Evolutionary conservation across 2,329 filamentous ascomycete genomes (phyloP), one percentile per base, ranked within the genome.

Genomic region (Nemania diffusa): DNA sequence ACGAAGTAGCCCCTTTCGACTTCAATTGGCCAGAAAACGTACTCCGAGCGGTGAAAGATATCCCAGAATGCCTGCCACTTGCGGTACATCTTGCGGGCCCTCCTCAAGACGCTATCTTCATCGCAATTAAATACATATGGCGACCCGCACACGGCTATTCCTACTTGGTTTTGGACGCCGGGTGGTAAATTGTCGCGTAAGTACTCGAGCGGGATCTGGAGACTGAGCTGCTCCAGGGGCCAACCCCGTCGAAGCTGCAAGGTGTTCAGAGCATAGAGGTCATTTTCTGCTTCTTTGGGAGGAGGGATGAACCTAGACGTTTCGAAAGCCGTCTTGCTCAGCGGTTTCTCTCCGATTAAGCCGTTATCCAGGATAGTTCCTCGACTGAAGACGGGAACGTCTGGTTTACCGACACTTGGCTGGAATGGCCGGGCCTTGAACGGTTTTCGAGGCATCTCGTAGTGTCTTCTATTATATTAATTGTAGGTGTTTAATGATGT

Each of bases 21-120:
- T 8, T 71, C 37, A 9, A 70, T 69, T 22, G 65, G 68, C 69
- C 68, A 71, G 40, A 70, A 50, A 5, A 68, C 42, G 27, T 65
- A 71, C 22, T 70, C 60, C 5, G 59, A 48, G 1, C 2, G n/a
- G 11, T 37, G 63, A 22, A 67, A 52, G 5, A 34, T 37, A 34
- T 50, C 22, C 59, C 60, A 68, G 48, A 68, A 69, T 1, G 24
- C 29, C 3, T n/a, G n/a, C 44, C 52, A 56, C 20, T 22, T 40
- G 1, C 15, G 1, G 29, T 64, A 65, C 17, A 29, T n/a, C 26
- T 64, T 51, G 5, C 15, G 11, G 20, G 58, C 56, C 17, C 57
- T 46, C 22, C 29, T 29, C 3, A 6, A 6, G 3, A 66, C 40
- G 15, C 64, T n/a, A 2, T 20, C 40, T 3, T 68, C 42, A 1